These are phyloP conservation scores for Paraphaeosphaeria sporulosa DNA, from an alignment of 2,329 filamentous ascomycete genomes.

Conservation along the genomic window DNA sequence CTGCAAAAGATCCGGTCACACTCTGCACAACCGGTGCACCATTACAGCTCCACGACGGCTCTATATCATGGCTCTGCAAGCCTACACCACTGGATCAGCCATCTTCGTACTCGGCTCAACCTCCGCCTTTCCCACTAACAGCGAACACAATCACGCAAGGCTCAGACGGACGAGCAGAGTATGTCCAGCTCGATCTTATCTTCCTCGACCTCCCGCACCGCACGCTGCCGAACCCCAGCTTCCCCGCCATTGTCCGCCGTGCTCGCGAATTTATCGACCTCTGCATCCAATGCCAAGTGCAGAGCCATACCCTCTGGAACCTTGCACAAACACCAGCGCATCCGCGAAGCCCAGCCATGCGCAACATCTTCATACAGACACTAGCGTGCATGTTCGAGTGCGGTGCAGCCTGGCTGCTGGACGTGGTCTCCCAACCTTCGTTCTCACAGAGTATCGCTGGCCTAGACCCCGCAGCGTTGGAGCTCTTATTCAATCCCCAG, in stretches of 20 bases:
- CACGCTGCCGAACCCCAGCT: constrained; percentile 35
- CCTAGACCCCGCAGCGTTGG: constrained; percentile 28
- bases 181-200: constrained; percentile 49
- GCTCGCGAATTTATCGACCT: constrained; percentile 45
- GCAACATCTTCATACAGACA: constrained; percentile 53
- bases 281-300: constrained; percentile 40
- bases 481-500: constrained; percentile 40
- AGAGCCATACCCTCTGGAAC: constrained; percentile 34
- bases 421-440: constrained; percentile 41
- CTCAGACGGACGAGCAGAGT: constrained; percentile 47
- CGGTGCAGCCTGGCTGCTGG: constrained; percentile 49
- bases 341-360: constrained; percentile 46
- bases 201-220: constrained; percentile 47
- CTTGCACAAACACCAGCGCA: constrained; percentile 39
- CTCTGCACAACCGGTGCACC: constrained; percentile 48
- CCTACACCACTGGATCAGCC: constrained; percentile 36
- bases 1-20: constrained; percentile 51
- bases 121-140: constrained; percentile 5
- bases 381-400: constrained; percentile 51
- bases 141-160: constrained; percentile 33
- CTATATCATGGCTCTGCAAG: constrained; percentile 42
- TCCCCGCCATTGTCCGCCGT: constrained; percentile 35
- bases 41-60: constrained; percentile 42
- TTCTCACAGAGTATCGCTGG: constrained; percentile 17
- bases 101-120: constrained; percentile 15